These are phyloP conservation scores for Leccinum incarnatum DNA, from an alignment of 768 basidiomycete genomes.

Conservation along the genomic window DNA sequence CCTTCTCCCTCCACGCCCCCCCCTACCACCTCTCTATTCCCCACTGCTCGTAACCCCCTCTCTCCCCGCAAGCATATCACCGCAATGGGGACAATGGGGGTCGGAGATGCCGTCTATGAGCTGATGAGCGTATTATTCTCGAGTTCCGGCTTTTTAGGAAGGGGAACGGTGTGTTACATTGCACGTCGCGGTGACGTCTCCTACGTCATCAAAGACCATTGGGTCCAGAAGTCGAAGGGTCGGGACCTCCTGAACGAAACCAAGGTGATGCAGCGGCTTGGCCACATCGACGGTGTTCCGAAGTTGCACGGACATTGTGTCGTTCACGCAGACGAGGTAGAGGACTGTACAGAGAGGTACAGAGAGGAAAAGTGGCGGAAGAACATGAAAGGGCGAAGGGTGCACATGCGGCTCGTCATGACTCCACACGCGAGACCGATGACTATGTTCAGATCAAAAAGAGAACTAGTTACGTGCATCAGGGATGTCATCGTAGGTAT, in stretches of 20 bases:
- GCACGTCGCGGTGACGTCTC: background rate
- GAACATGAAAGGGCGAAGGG: background rate
- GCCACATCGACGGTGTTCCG: background rate
- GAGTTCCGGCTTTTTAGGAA: background rate
- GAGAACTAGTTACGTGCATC: background rate
- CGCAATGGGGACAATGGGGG: background rate
- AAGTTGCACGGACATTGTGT: background rate
- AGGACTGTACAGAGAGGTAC: background rate
- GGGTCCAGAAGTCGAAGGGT: background rate
- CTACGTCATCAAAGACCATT: background rate
- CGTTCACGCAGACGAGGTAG: background rate
- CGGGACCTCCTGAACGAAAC: background rate
- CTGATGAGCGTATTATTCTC: background rate
- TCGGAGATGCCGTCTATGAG: background rate
- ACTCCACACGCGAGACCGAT: background rate
- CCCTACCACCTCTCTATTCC: no score
- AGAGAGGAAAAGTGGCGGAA: background rate
- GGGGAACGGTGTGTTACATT: background rate
- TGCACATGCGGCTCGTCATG: background rate
- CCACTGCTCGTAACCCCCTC: no score
- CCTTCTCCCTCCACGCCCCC: no score
- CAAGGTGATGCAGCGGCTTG: background rate
- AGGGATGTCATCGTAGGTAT: background rate
- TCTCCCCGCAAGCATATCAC: no score
- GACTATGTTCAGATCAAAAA: background rate